These are phyloP conservation scores for Auxenochlorella pyrenoidosa DNA, from an alignment of 139 green algal genomes.

Conservation along the genomic window DNA sequence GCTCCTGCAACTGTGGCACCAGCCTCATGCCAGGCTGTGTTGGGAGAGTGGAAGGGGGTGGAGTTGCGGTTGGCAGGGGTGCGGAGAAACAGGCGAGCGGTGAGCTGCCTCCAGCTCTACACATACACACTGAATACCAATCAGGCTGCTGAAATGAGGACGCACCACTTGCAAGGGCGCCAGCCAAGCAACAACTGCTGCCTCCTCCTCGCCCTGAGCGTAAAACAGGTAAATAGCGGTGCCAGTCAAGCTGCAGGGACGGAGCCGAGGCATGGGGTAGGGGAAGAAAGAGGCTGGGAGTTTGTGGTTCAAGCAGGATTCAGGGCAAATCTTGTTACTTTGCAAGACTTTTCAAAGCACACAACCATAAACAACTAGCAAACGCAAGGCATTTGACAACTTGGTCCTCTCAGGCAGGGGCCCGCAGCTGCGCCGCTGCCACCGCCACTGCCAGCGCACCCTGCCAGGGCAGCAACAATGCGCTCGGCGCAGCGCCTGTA, in stretches of 20 bases:
- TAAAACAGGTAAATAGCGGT: slow-evolving; percentile 48
- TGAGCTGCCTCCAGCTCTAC: no score
- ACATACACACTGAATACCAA: no score
- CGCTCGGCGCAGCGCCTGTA: slow-evolving; percentile 68
- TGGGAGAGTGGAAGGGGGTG: no score
- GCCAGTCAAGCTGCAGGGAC: not conserved
- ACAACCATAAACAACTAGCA: no score
- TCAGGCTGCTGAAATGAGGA: not conserved
- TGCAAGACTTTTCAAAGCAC: no score
- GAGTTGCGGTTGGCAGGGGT: not conserved
- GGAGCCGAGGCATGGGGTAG: no score
- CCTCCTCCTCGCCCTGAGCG: slow-evolving; percentile 46
- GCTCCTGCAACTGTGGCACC: slow-evolving; percentile 49
- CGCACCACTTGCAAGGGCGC: not conserved
- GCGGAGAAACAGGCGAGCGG: no score
- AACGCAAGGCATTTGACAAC: no score
- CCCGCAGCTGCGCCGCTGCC: not conserved
- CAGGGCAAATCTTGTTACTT: no score
- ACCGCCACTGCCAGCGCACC: slow-evolving; percentile 30
- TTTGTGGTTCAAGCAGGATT: not conserved
- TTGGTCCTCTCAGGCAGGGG: no score
- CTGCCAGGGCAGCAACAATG: slow-evolving; percentile 44
- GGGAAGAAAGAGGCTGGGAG: not conserved
- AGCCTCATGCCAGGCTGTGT: not conserved
- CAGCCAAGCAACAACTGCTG: slow-evolving; percentile 52